phyloP scores from a whole-genome alignment of 805 yeast species.

The Sungouiella thailandica region DNA sequence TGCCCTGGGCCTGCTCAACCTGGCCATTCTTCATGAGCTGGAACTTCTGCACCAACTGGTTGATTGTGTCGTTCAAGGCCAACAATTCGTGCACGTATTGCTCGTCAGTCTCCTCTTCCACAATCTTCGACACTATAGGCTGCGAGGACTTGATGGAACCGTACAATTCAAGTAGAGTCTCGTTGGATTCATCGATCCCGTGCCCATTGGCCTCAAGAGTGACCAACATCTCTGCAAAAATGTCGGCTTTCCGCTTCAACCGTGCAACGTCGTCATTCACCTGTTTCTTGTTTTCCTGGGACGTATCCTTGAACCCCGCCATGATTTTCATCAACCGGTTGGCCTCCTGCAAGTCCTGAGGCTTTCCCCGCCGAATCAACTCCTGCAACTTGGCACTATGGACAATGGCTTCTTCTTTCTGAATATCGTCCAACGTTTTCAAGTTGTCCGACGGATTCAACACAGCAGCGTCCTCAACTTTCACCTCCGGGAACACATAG shows the following conservation, averaged over 20 bases:
- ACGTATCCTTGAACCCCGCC: slow-evolving; percentile 91
- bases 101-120: slow-evolving; percentile 61
- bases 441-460: slow-evolving; percentile 83
- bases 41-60: slow-evolving; percentile 63
- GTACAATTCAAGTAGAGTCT: slow-evolving; percentile 75
- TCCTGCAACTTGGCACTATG: slow-evolving; percentile 95
- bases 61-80: slow-evolving; percentile 69
- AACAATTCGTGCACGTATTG: slow-evolving; percentile 61
- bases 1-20: slow-evolving; percentile 47
- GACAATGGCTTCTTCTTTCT: slow-evolving; percentile 86
- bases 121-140: slow-evolving; percentile 80
- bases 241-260: slow-evolving; percentile 77
- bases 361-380: slow-evolving; percentile 89
- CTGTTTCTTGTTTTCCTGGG: slow-evolving; percentile 68
- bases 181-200: slow-evolving; percentile 45
- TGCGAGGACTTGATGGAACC: slow-evolving; percentile 75
- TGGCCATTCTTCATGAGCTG: slow-evolving; percentile 63
- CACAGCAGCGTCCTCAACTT: slow-evolving; percentile 87
- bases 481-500: slow-evolving; percentile 87
- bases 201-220: slow-evolving; percentile 40
- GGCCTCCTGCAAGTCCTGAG: slow-evolving; percentile 93
- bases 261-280: slow-evolving; percentile 81
- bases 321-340: slow-evolving; percentile 94
- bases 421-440: slow-evolving; percentile 84
- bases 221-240: slow-evolving; percentile 81